A percentile compares a stretch with the other conserved stretches of the same genome.
These are phyloP conservation scores for Populus hybrid DNA, from an alignment of 441 rosid species.

Conservation along the genomic window DNA sequence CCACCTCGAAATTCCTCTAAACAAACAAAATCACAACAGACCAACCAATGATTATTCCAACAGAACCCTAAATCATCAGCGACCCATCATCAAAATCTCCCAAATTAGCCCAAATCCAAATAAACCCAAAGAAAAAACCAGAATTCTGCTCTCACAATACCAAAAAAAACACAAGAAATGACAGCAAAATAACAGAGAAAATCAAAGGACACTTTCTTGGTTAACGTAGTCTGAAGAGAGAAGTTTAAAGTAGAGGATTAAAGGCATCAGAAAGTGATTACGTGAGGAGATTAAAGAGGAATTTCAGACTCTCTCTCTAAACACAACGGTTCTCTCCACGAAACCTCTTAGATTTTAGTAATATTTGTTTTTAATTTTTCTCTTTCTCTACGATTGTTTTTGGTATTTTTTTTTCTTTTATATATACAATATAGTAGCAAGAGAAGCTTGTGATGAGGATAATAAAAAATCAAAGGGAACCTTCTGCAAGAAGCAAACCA, in stretches of 20 bases:
- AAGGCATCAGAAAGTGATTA: slow-evolving; percentile 33
- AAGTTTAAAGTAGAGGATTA: slow-evolving; percentile 16
- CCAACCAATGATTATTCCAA: slow-evolving; percentile 13
- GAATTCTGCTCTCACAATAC: not conserved
- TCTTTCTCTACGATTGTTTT: slow-evolving; percentile 2
- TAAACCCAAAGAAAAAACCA: slow-evolving; percentile 18
- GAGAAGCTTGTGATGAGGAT: not conserved
- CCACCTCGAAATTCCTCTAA: slow-evolving; percentile 11
- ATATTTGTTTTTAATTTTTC: not conserved
- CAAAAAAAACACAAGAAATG: not conserved
- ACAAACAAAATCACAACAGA: slow-evolving; percentile 12
- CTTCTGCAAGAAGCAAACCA: slow-evolving; percentile 18
- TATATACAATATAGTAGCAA: too few relatives aligned
- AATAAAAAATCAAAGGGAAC: slow-evolving; percentile 31
- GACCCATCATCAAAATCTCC: slow-evolving; percentile 25
- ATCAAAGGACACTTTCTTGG: not conserved
- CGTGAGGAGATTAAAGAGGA: slow-evolving; percentile 44
- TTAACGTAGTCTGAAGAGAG: not conserved
- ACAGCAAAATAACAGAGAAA: not conserved
- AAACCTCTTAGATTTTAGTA: slow-evolving; percentile 33
- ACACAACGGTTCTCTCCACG: slow-evolving; percentile 44
- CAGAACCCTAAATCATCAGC: slow-evolving; percentile 28
- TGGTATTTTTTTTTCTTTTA: not conserved
- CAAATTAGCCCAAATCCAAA: slow-evolving; percentile 8
- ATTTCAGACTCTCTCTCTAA: not conserved